Percentiles rank a stretch among this genome's conserved stretches.
These are phyloP conservation scores for Papilionanthe hybrid DNA, from an alignment of 116 monocot genomes.

Conservation along the genomic window DNA sequence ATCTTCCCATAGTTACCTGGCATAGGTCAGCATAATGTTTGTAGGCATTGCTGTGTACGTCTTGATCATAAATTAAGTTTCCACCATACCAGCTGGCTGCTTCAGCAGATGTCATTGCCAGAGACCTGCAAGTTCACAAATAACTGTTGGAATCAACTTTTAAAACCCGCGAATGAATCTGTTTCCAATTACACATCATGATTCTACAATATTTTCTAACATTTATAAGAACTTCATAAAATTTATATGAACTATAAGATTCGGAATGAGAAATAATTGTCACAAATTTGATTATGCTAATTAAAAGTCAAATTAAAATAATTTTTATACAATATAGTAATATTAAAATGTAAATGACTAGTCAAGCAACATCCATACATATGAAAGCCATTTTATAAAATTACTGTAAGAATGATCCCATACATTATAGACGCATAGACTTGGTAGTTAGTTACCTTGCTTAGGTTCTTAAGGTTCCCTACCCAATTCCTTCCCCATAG, in stretches of 20 bases:
- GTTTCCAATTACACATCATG: neutral
- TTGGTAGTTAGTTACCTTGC: too few relatives aligned
- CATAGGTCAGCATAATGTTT: slow-evolving; percentile 79
- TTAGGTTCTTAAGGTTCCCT: neutral
- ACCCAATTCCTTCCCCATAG: neutral
- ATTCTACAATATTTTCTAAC: neutral
- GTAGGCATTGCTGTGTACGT: slow-evolving; percentile 66
- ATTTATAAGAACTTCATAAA: neutral
- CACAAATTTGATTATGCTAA: neutral
- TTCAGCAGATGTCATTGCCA: slow-evolving; percentile 42
- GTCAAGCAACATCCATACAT: neutral
- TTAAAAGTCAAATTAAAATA: neutral
- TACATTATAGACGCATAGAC: neutral
- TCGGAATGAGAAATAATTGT: neutral
- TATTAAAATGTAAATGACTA: neutral
- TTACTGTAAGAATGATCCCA: neutral
- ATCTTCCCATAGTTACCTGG: slow-evolving; percentile 42
- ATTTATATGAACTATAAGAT: neutral
- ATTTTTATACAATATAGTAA: neutral
- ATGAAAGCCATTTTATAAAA: neutral
- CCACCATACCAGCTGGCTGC: slow-evolving; percentile 68
- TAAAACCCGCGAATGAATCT: neutral
- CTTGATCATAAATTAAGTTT: slow-evolving; percentile 62
- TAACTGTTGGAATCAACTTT: neutral
- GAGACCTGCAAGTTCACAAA: slow-evolving; percentile 28